A percentile compares a stretch with the other conserved stretches of the same genome.
Evolutionary conservation across 1,284 basidiomycete species (phyloP).

Genomic region (Marasmius oreades): DNA sequence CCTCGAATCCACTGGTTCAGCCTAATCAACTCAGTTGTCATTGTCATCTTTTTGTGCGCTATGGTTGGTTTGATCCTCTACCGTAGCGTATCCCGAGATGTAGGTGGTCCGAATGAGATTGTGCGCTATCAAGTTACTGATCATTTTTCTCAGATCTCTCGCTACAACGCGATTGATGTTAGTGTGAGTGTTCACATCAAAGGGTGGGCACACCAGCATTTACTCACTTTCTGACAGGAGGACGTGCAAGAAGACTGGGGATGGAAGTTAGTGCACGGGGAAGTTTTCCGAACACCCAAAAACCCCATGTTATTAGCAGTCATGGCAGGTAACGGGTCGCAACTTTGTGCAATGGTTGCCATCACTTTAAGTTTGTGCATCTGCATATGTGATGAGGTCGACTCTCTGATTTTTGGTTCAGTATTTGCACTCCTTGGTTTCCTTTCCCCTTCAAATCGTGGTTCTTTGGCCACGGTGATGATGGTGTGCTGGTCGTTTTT

Average conservation of each 20-base stretch:
- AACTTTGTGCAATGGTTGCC: slow-evolving; percentile 85
- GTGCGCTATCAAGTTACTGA: slow-evolving; percentile 33
- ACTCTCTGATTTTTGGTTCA: slow-evolving; percentile 21
- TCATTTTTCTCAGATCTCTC: slow-evolving; percentile 66
- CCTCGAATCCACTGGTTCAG: slow-evolving; percentile 90
- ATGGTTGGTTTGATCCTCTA: slow-evolving; percentile 93
- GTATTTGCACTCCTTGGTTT: slow-evolving; percentile 98
- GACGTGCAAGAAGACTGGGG: slow-evolving; percentile 98
- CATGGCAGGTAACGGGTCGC: slow-evolving; percentile 88
- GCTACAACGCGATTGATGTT: slow-evolving; percentile 95
- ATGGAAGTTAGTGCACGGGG: slow-evolving; percentile 96
- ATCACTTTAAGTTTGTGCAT: slow-evolving; percentile 73
- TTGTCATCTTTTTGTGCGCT: slow-evolving; percentile 86
- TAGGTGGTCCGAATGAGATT: slow-evolving; percentile 44
- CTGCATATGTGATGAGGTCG: background rate
- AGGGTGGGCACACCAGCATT: slow-evolving; percentile 4
- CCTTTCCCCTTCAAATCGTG: slow-evolving; percentile 93
- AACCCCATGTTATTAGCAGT: slow-evolving; percentile 81
- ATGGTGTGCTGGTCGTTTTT: slow-evolving; percentile 96
- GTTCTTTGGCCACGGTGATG: slow-evolving; percentile 94
- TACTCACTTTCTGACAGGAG: slow-evolving; percentile 49
- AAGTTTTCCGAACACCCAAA: slow-evolving; percentile 88
- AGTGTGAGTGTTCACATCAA: slow-evolving; percentile 49
- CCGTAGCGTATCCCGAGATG: slow-evolving; percentile 86
- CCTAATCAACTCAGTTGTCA: slow-evolving; percentile 89